A percentile compares a stretch with the other conserved stretches of the same genome.
Conservation (phyloP, 1,284 basidiomycete genomes). For the Takashimella koratensis region DNA sequence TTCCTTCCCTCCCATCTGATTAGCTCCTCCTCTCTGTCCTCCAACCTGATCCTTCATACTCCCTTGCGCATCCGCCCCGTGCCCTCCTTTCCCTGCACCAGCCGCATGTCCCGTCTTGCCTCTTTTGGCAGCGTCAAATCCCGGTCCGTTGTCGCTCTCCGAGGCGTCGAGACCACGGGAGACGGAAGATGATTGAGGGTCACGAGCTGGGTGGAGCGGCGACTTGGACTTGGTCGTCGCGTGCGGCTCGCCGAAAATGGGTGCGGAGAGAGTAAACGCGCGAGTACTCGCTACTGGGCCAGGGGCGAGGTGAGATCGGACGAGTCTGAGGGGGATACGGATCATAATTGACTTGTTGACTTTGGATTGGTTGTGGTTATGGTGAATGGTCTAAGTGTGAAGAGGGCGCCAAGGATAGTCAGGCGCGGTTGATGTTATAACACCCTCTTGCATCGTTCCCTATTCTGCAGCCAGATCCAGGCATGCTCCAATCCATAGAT, state of each 20-base stretch:
- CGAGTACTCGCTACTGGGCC: neutral
- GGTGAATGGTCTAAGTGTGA: too few species aligned
- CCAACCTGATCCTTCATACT: neutral
- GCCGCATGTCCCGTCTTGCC: too few species aligned
- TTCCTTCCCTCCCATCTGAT: neutral
- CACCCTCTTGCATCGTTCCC: too few species aligned
- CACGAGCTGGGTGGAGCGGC: neutral
- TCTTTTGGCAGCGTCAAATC: neutral
- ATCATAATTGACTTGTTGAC: slow-evolving; percentile 1
- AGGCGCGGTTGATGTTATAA: too few species aligned
- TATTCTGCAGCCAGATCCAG: too few species aligned
- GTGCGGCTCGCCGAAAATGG: neutral
- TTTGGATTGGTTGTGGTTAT: neutral
- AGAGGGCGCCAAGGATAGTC: too few species aligned
- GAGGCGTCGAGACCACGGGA: neutral
- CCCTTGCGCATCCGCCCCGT: neutral
- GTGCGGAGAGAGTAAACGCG: neutral
- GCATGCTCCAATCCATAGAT: too few species aligned
- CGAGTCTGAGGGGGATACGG: neutral
- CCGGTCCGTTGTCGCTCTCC: neutral
- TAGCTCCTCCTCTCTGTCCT: neutral
- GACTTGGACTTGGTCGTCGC: neutral
- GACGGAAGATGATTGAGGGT: neutral
- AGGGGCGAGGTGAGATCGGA: neutral
- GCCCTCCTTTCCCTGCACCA: neutral